These are phyloP conservation scores for Macaranga tanarius DNA, from an alignment of 441 rosid genomes.

Conservation along the genomic window DNA sequence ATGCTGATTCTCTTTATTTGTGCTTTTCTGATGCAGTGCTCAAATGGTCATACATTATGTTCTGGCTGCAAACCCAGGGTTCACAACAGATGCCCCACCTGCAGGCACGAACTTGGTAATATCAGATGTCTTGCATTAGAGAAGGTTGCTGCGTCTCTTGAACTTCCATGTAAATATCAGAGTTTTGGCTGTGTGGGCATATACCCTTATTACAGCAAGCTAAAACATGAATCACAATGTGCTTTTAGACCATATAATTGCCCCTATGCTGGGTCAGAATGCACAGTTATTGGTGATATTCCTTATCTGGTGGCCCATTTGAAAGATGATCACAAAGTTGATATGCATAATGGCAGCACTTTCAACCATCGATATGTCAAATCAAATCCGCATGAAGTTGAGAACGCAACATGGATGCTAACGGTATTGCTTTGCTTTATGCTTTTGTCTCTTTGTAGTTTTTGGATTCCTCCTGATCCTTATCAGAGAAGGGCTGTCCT, in stretches of 20 bases:
- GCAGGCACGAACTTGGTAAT: slow-evolving; percentile 79
- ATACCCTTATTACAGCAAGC: slow-evolving; percentile 78
- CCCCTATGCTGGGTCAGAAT: slow-evolving; percentile 78
- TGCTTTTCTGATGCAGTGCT: slow-evolving; percentile 44
- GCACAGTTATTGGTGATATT: slow-evolving; percentile 67
- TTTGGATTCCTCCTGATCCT: background rate
- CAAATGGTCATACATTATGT: slow-evolving; percentile 74
- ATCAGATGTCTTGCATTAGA: slow-evolving; percentile 78
- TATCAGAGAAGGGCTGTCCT: background rate
- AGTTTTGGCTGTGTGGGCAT: slow-evolving; percentile 61
- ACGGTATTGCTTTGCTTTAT: slow-evolving; percentile 42
- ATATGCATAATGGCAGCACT: slow-evolving; percentile 77
- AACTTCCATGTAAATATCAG: slow-evolving; percentile 75
- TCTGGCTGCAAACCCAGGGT: slow-evolving; percentile 76
- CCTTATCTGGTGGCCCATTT: slow-evolving; percentile 65
- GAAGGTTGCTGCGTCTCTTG: slow-evolving; percentile 74
- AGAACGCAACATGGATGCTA: slow-evolving; percentile 84
- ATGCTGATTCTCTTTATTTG: slow-evolving; percentile 2
- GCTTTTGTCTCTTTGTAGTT: slow-evolving; percentile 1
- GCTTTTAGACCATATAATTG: slow-evolving; percentile 59
- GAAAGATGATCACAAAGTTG: slow-evolving; percentile 74
- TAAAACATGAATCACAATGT: slow-evolving; percentile 66
- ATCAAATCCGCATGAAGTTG: slow-evolving; percentile 74
- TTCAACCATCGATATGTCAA: slow-evolving; percentile 77
- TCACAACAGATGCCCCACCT: slow-evolving; percentile 75